These are phyloP conservation scores for Chaetomium sp. DNA, from an alignment of 2,329 filamentous ascomycete genomes.

Conservation along the genomic window DNA sequence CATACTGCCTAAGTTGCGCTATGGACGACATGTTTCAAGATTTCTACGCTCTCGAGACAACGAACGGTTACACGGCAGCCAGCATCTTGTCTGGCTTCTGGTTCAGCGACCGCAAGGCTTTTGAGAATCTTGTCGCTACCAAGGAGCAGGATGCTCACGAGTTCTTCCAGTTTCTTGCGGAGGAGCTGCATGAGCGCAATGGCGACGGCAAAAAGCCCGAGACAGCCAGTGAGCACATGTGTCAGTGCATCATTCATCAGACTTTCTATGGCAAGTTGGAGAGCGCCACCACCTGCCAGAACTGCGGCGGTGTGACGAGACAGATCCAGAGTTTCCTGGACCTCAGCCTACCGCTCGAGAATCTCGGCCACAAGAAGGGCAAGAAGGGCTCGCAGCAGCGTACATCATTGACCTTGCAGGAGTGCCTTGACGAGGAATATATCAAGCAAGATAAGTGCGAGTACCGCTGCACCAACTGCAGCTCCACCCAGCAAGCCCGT, in stretches of 20 bases:
- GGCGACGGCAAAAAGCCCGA: constrained; percentile 60
- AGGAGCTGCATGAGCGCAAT: constrained; percentile 81
- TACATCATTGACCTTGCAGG: constrained; percentile 52
- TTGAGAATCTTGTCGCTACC: constrained; percentile 75
- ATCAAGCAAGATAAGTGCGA: constrained; percentile 81
- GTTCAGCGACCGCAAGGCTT: constrained; percentile 70
- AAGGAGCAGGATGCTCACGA: constrained; percentile 96
- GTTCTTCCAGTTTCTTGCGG: constrained; percentile 91
- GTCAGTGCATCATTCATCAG: constrained; percentile 87
- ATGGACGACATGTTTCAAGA: constrained; percentile 71
- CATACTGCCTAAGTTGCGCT: constrained; percentile 60
- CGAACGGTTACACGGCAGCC: constrained; percentile 83
- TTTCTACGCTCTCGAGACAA: constrained; percentile 66
- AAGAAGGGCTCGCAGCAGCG: constrained; percentile 45
- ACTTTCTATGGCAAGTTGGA: constrained; percentile 90
- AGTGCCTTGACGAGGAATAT: constrained; percentile 80
- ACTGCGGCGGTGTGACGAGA: constrained; percentile 74
- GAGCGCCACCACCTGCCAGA: constrained; percentile 84
- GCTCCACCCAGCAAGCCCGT: constrained; percentile 67
- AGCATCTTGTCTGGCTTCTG: constrained; percentile 85
- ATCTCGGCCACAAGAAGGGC: constrained; percentile 57
- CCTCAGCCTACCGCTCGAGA: constrained; percentile 80
- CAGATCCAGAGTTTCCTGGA: constrained; percentile 87
- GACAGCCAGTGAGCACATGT: constrained; percentile 55
- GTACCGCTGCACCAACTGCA: constrained; percentile 79